Evolutionary conservation across 1,139 yeast species (phyloP).

Genomic region (Pneumocystis carinii): DNA sequence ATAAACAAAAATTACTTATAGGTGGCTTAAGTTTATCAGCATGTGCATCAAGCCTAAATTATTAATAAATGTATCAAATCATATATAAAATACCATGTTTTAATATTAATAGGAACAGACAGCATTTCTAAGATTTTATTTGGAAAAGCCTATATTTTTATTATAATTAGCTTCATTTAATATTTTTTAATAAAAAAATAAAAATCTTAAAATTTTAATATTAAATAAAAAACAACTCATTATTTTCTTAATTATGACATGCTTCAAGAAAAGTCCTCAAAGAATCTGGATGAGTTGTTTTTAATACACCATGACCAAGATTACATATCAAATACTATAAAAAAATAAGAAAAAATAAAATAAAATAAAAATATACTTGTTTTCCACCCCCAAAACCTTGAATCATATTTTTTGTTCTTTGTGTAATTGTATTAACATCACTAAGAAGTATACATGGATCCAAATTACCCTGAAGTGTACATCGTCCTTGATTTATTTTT

Average conservation of each 20-base stretch:
- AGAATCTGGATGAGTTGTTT: conserved; percentile 87
- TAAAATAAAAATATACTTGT: conserved; percentile 29
- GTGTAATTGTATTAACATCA: conserved; percentile 58
- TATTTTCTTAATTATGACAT: neutral
- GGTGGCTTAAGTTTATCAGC: conserved; percentile 70
- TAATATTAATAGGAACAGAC: neutral
- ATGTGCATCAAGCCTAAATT: conserved; percentile 57
- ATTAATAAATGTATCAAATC: neutral
- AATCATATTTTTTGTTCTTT: conserved; percentile 77
- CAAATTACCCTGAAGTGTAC: conserved; percentile 81
- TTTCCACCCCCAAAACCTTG: conserved; percentile 85
- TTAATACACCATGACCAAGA: conserved; percentile 96
- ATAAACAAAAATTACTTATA: conserved; percentile 65
- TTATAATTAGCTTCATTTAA: neutral
- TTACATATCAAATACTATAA: conserved; percentile 46
- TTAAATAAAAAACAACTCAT: neutral
- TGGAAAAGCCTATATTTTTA: neutral
- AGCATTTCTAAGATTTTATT: neutral
- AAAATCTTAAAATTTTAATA: neutral
- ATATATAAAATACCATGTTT: neutral
- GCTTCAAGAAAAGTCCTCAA: conserved; percentile 71
- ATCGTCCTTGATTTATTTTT: conserved; percentile 59
- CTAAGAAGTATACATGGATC: conserved; percentile 96
- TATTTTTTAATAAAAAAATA: neutral
- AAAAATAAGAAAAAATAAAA: conserved; percentile 19